Conservation (phyloP, 768 basidiomycete species). For the Tylopilus felleus region DNA sequence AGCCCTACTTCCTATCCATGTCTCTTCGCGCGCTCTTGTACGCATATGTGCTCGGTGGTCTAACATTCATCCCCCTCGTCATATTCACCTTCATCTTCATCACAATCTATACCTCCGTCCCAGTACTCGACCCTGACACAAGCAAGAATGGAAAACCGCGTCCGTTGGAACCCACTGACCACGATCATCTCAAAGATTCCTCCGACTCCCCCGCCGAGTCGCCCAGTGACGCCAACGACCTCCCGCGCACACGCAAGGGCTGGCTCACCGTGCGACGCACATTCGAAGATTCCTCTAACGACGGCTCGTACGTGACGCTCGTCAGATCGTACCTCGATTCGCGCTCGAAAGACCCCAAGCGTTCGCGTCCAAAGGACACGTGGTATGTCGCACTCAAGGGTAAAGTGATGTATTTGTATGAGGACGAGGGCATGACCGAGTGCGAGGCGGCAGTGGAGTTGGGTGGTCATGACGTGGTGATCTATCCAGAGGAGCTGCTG, state of each 20-base stretch:
- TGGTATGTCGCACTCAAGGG: slow-evolving; percentile 94
- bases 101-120: slow-evolving; percentile 80
- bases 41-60: slow-evolving; percentile 84
- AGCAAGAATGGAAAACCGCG: slow-evolving; percentile 36
- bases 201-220: slow-evolving; percentile 24
- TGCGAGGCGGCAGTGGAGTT: slow-evolving; percentile 90
- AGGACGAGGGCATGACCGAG: slow-evolving; percentile 87
- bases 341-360: slow-evolving; percentile 80
- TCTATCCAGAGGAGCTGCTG: slow-evolving; percentile 69
- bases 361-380: slow-evolving; percentile 83
- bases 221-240: slow-evolving; percentile 44
- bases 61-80: slow-evolving; percentile 85
- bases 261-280: slow-evolving; percentile 84
- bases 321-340: slow-evolving; percentile 79
- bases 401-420: slow-evolving; percentile 87
- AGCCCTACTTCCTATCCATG: slow-evolving; percentile 35
- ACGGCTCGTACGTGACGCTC: slow-evolving; percentile 74
- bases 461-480: slow-evolving; percentile 67
- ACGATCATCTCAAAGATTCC: slow-evolving; percentile 26
- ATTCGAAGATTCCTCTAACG: slow-evolving; percentile 61
- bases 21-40: slow-evolving; percentile 68
- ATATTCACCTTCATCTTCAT: slow-evolving; percentile 55
- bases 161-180: slow-evolving; percentile 17
- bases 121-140: slow-evolving; percentile 57
- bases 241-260: slow-evolving; percentile 64